Percentiles rank a stretch among this genome's conserved stretches.
Evolutionary conservation across 2,329 filamentous ascomycete species (phyloP).

Genomic region (Aulographum hederae): DNA sequence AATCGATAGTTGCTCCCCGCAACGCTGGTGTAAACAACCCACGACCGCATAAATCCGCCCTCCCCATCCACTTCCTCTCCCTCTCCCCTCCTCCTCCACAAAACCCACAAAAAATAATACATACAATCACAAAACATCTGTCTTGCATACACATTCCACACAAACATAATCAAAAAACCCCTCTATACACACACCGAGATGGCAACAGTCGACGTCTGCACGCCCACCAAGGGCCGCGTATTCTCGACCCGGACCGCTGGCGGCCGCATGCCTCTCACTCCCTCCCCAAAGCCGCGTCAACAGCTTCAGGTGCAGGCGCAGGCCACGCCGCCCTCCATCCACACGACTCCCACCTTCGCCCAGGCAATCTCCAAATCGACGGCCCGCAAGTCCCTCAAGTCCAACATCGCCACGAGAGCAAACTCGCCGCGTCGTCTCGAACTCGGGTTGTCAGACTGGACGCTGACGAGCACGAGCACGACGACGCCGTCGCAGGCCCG

Average conservation of each 20-base stretch:
- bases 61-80: neutral
- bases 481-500: slow-evolving; percentile 11
- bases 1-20: no score
- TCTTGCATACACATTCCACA: neutral
- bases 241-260: slow-evolving; percentile 87
- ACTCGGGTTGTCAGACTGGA: slow-evolving; percentile 82
- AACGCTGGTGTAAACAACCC: no score
- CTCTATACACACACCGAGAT: slow-evolving; percentile 28
- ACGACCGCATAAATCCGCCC: no score
- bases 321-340: slow-evolving; percentile 2
- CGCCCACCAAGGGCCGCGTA: slow-evolving; percentile 87
- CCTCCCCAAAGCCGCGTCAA: slow-evolving; percentile 57
- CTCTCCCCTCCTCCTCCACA: neutral
- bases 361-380: slow-evolving; percentile 47
- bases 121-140: neutral
- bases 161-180: neutral
- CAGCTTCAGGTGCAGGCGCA: slow-evolving; percentile 7
- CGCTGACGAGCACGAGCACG: slow-evolving; percentile 63
- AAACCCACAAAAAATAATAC: neutral
- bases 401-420: slow-evolving; percentile 80
- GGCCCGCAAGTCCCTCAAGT: slow-evolving; percentile 71
- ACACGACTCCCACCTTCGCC: slow-evolving; percentile 42
- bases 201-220: slow-evolving; percentile 70
- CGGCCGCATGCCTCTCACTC: slow-evolving; percentile 85
- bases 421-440: slow-evolving; percentile 75